Evolutionary conservation across 2,329 filamentous ascomycete species (phyloP).

Genomic region (Aspergillus fijiensis): DNA sequence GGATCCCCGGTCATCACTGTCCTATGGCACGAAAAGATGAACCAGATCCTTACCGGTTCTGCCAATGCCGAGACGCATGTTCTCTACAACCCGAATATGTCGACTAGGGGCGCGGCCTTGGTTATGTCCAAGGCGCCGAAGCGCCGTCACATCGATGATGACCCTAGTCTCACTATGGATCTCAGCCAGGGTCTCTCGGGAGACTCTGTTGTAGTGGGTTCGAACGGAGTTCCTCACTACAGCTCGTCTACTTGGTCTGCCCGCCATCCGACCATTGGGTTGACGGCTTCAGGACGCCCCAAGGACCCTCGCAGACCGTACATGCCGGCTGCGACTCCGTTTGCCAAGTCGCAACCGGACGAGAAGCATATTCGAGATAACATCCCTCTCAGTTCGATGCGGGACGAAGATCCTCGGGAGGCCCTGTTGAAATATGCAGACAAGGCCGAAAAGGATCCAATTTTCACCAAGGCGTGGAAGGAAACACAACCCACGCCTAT

Average conservation of each 20-base stretch:
- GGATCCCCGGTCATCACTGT: slow-evolving; percentile 79
- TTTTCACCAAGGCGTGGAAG: slow-evolving; percentile 93
- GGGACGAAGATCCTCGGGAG: slow-evolving; percentile 93
- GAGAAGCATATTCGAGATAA: slow-evolving; percentile 84
- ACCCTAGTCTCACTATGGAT: slow-evolving; percentile 82
- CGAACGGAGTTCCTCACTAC: slow-evolving; percentile 70
- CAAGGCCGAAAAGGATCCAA: slow-evolving; percentile 84
- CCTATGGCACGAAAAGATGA: slow-evolving; percentile 89
- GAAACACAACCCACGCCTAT: slow-evolving; percentile 88
- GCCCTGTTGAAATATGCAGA: slow-evolving; percentile 94
- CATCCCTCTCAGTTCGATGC: slow-evolving; percentile 86
- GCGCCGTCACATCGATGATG: slow-evolving; percentile 92
- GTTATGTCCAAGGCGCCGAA: slow-evolving; percentile 94
- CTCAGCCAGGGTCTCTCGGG: slow-evolving; percentile 76
- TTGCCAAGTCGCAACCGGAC: slow-evolving; percentile 85
- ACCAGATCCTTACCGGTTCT: slow-evolving; percentile 93
- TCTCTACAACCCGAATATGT: slow-evolving; percentile 85
- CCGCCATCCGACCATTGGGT: slow-evolving; percentile 67
- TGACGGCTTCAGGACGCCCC: slow-evolving; percentile 74
- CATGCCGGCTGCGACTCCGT: slow-evolving; percentile 80
- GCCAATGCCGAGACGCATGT: slow-evolving; percentile 87
- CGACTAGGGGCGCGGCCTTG: slow-evolving; percentile 75
- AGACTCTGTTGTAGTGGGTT: slow-evolving; percentile 74
- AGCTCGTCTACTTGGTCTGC: slow-evolving; percentile 62
- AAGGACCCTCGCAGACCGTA: slow-evolving; percentile 82